These are phyloP conservation scores for Helianthus tuberosus DNA, from an alignment of 129 eudicot species.

Conservation along the genomic window DNA sequence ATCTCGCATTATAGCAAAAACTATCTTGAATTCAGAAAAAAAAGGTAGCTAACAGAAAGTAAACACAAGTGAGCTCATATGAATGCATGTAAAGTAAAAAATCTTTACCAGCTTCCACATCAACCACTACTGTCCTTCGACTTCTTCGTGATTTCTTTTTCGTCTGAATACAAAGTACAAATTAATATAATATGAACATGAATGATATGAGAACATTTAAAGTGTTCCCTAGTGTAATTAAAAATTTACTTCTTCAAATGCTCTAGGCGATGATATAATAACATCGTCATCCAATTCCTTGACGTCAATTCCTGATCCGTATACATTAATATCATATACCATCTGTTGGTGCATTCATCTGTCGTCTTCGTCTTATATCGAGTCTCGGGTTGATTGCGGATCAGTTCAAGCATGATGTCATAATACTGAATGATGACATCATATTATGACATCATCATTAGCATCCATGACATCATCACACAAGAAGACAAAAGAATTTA, in stretches of 20 bases:
- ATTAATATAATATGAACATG: neutral
- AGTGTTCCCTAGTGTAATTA: conserved; percentile 4
- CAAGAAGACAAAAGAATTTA: too few relatives aligned
- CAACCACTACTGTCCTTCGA: conserved; percentile 55
- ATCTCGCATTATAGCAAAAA: neutral
- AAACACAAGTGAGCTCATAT: neutral
- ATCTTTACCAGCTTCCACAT: conserved; percentile 68
- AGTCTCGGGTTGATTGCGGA: too few relatives aligned
- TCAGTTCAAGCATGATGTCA: too few relatives aligned
- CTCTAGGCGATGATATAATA: conserved; percentile 73
- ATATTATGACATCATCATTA: too few relatives aligned
- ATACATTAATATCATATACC: neutral
- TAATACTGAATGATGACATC: too few relatives aligned
- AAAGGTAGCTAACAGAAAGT: neutral
- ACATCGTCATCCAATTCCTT: conserved; percentile 87
- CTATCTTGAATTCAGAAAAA: neutral
- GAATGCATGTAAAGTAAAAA: neutral
- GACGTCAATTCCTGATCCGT: conserved; percentile 38
- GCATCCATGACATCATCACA: too few relatives aligned
- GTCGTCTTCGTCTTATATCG: too few relatives aligned
- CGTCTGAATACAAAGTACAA: conserved; percentile 42
- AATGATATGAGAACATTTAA: neutral
- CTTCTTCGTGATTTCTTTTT: conserved; percentile 58
- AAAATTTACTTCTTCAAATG: conserved; percentile 65
- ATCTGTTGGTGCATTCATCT: too few relatives aligned